These are phyloP conservation scores for Begonia peltatifolia DNA, from an alignment of 306 rosid genomes.

Conservation along the genomic window DNA sequence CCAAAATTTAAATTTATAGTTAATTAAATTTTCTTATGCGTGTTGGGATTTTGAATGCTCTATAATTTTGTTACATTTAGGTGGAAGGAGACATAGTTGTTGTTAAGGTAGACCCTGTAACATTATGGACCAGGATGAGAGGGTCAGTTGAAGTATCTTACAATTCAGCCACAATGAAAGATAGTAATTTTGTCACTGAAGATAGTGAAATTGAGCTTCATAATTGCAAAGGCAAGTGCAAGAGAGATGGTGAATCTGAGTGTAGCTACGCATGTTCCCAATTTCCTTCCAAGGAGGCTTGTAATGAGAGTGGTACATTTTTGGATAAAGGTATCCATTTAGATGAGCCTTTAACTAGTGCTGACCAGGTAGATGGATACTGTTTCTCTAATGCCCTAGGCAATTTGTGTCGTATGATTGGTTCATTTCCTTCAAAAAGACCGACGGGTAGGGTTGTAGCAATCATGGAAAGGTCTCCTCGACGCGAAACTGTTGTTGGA, in stretches of 20 bases:
- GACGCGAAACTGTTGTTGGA: conserved; percentile 60
- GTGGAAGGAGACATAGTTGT: conserved; percentile 85
- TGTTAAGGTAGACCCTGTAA: conserved; percentile 48
- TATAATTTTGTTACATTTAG: conserved; percentile 16
- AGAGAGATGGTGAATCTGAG: conserved; percentile 21
- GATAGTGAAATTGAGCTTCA: conserved; percentile 18
- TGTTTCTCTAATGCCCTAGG: conserved; percentile 23
- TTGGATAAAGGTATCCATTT: too few species aligned
- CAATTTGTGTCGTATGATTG: conserved; percentile 37
- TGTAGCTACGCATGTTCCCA: conserved; percentile 17
- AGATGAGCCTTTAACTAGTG: conserved; percentile 13
- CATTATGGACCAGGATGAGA: conserved; percentile 71
- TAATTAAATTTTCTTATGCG: too few species aligned
- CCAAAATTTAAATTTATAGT: too few species aligned
- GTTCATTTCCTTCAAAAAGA: conserved; percentile 58
- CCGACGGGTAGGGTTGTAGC: conserved; percentile 83
- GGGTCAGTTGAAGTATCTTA: conserved; percentile 29
- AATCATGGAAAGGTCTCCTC: conserved; percentile 48
- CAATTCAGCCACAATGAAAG: conserved; percentile 26
- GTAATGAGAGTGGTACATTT: conserved; percentile 6
- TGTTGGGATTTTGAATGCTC: conserved; percentile 3
- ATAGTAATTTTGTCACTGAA: conserved; percentile 19
- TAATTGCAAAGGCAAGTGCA: conserved; percentile 34
- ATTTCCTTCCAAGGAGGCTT: conserved; percentile 14
- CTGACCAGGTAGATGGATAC: conserved; percentile 15